Percentiles rank a stretch among this genome's conserved stretches.
Conservation (phyloP, 352 stramenopile genomes). For the Blastocystis hominis region DNA sequence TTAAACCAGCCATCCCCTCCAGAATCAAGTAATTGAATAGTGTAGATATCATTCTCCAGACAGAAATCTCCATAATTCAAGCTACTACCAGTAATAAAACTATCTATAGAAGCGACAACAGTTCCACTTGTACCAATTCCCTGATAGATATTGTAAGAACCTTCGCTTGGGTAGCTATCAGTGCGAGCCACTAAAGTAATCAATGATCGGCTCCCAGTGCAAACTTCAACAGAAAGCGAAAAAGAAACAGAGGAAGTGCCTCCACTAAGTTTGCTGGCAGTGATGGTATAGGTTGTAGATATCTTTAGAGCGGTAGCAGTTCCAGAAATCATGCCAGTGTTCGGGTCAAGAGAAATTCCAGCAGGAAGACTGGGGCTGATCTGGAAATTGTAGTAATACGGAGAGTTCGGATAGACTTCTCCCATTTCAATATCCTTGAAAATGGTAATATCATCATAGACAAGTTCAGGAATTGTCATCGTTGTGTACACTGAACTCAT, state of each 20-base stretch:
- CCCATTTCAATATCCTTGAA: not conserved
- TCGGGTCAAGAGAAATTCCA: not conserved
- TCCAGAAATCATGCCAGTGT: not conserved
- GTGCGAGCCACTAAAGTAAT: not conserved
- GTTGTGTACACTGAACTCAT: not conserved
- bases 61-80: not conserved
- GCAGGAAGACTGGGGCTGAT: not conserved
- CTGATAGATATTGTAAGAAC: not conserved
- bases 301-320: not conserved
- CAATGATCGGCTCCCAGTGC: not conserved
- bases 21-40: not conserved
- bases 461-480: not conserved
- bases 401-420: not conserved
- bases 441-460: not conserved
- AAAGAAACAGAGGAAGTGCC: not conserved
- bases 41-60: not conserved
- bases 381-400: not conserved
- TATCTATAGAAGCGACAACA: not conserved
- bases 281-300: not conserved
- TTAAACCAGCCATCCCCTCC: not conserved
- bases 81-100: not conserved
- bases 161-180: not conserved
- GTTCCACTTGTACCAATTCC: not conserved
- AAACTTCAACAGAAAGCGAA: not conserved
- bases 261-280: not conserved